These are phyloP conservation scores for Porodaedalea pini DNA, from an alignment of 1,284 basidiomycete species.

Conservation along the genomic window DNA sequence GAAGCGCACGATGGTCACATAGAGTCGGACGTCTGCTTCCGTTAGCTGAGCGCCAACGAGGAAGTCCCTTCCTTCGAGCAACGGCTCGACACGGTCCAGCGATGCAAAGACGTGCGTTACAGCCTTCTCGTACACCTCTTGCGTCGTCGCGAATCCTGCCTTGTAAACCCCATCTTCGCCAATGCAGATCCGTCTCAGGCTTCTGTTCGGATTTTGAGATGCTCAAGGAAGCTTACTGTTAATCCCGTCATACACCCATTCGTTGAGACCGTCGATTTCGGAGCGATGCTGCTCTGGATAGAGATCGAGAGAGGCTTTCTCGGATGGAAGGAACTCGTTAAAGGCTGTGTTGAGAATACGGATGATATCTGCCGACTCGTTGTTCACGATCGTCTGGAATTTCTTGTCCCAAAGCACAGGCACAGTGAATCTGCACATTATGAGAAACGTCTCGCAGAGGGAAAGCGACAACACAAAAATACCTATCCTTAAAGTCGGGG, in stretches of 20 bases:
- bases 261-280: conserved; percentile 86
- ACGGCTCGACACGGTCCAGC: conserved; percentile 79
- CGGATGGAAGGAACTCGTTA: conserved; percentile 63
- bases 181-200: background rate
- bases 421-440: conserved; percentile 83
- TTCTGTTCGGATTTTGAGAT: background rate
- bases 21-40: conserved; percentile 90
- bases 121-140: conserved; percentile 78
- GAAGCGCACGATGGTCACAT: conserved; percentile 81
- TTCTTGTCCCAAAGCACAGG: conserved; percentile 96
- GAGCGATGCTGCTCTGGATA: conserved; percentile 71
- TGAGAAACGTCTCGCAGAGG: too few species aligned
- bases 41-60: conserved; percentile 80
- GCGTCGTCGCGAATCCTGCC: conserved; percentile 82
- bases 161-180: conserved; percentile 80
- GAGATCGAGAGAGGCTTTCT: conserved; percentile 65
- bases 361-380: conserved; percentile 92
- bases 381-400: conserved; percentile 85
- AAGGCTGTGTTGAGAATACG: conserved; percentile 87
- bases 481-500: conserved; percentile 66
- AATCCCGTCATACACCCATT: conserved; percentile 86
- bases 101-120: conserved; percentile 71
- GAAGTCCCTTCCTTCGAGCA: conserved; percentile 76
- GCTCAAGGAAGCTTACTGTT: conserved; percentile 56
- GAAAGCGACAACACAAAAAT: too few species aligned